Percentiles rank a stretch among this genome's conserved stretches.
phyloP scores from a whole-genome alignment of 2,329 filamentous ascomycete species.

The Raffaelea albimanens region DNA sequence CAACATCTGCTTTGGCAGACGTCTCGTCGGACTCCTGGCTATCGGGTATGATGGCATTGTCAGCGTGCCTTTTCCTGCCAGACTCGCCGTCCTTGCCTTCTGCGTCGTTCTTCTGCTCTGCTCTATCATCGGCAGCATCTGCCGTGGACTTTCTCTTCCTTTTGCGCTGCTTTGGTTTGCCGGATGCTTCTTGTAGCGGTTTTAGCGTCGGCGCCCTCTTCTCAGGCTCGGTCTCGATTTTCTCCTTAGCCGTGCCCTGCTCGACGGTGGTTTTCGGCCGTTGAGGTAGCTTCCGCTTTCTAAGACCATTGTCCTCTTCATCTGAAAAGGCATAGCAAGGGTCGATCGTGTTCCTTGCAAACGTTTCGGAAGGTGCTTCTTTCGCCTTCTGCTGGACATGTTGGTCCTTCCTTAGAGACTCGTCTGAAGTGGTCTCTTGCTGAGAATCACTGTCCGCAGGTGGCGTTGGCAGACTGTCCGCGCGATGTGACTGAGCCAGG shows the following conservation, averaged over 20 bases:
- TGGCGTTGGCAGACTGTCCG: not conserved
- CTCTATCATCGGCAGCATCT: not conserved
- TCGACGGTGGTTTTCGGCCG: no score
- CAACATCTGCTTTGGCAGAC: no score
- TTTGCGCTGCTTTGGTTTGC: no score
- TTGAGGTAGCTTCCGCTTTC: not conserved
- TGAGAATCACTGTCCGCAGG: not conserved
- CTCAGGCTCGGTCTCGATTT: no score
- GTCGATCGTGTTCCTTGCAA: conserved; percentile 15
- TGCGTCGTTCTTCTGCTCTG: not conserved
- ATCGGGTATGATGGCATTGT: no score
- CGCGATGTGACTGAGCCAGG: not conserved
- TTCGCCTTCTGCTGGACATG: not conserved
- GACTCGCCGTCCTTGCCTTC: no score
- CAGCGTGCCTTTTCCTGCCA: no score
- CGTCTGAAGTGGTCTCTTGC: not conserved
- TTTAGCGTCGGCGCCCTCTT: no score
- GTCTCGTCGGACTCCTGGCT: no score
- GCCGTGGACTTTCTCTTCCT: not conserved
- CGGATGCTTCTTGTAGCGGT: no score
- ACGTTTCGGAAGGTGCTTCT: not conserved
- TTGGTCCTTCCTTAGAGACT: not conserved
- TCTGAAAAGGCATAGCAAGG: conserved; percentile 24
- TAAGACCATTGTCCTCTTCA: conserved; percentile 21
- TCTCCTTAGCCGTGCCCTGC: no score